Conservation (phyloP, 371 early-diverging fungal genomes). For the Rhizomucor miehei region DNA sequence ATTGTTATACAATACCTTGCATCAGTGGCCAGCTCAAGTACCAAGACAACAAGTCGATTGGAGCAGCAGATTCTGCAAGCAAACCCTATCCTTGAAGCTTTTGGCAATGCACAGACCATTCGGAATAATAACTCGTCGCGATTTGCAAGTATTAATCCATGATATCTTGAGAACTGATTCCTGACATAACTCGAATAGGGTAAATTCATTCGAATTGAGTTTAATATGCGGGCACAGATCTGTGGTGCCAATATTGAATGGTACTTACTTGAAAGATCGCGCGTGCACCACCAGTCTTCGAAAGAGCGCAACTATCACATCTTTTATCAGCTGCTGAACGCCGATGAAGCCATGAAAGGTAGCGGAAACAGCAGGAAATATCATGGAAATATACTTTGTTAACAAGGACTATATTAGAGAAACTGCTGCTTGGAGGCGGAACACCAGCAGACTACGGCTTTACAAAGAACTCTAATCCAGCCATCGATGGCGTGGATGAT, state of each 20-base stretch:
- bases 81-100: constrained; percentile 98
- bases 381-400: too few relatives aligned
- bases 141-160: constrained; percentile 72
- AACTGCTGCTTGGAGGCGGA: constrained; percentile 70
- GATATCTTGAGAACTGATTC: background rate
- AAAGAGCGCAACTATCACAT: constrained; percentile 99
- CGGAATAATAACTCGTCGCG: constrained; percentile 99
- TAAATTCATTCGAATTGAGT: constrained; percentile 99
- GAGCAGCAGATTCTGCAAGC: constrained; percentile 96
- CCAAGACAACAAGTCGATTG: constrained; percentile 29
- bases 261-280: constrained; percentile 98
- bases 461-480: constrained; percentile 78
- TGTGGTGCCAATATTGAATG: constrained; percentile 97
- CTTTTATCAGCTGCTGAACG: constrained; percentile 96
- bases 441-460: constrained; percentile 73
- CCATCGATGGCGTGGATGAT: constrained; percentile 95
- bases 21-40: constrained; percentile 61
- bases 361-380: too few relatives aligned
- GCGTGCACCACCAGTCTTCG: constrained; percentile 90
- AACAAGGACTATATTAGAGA: too few relatives aligned
- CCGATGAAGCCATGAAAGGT: constrained; percentile 67
- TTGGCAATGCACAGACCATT: constrained; percentile 99
- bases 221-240: constrained; percentile 86
- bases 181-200: constrained; percentile 57
- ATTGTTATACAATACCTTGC: constrained; percentile 99